Conservation (phyloP, 306 rosid species). For the Pyrus pyrifolia region DNA sequence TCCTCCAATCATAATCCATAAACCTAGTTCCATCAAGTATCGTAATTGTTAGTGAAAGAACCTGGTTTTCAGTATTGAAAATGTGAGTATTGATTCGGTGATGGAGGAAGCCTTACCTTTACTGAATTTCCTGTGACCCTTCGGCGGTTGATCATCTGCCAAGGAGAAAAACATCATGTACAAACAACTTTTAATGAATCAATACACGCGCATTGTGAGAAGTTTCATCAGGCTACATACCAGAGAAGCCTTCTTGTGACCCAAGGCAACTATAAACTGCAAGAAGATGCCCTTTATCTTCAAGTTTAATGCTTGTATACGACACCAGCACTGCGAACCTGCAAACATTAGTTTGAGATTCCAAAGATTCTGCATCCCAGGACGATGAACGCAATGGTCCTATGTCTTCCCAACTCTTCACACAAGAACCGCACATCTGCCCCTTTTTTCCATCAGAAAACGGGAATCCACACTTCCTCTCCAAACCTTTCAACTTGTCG, state of each 20-base stretch:
- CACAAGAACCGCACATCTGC: slow-evolving; percentile 24
- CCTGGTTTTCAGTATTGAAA: neutral
- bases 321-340: slow-evolving; percentile 35
- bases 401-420: slow-evolving; percentile 21
- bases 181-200: neutral
- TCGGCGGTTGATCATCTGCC: neutral
- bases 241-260: neutral
- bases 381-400: slow-evolving; percentile 5
- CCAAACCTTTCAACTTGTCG: slow-evolving; percentile 17
- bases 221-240: slow-evolving; percentile 2
- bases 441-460: slow-evolving; percentile 12
- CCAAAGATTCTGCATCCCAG: neutral
- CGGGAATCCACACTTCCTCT: slow-evolving; percentile 15
- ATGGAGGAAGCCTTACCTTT: slow-evolving; percentile 1
- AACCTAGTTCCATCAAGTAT: slow-evolving; percentile 19
- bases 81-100: neutral
- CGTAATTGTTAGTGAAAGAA: neutral
- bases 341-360: slow-evolving; percentile 22
- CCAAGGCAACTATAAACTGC: slow-evolving; percentile 31
- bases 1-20: slow-evolving; percentile 25
- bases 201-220: neutral
- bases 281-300: slow-evolving; percentile 7
- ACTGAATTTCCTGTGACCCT: neutral
- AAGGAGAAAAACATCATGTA: neutral
- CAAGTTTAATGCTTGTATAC: slow-evolving; percentile 13